phyloP scores from a whole-genome alignment of 208 protist species.

The Trypanosoma scelopori region DNA sequence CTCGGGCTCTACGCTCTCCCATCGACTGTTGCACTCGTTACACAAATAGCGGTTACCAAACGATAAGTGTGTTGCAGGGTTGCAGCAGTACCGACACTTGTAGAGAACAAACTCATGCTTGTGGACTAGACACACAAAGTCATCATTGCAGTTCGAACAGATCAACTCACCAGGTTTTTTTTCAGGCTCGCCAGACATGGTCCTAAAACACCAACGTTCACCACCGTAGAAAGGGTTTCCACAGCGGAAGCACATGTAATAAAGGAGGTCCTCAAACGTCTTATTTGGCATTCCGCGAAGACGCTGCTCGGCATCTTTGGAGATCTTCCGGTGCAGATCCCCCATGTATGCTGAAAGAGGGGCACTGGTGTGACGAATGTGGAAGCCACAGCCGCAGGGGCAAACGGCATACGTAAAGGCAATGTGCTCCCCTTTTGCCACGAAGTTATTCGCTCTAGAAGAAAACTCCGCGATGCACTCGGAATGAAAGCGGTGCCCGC shows the following conservation, averaged over 20 bases:
- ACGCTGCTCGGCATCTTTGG: slow-evolving; percentile 23
- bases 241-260: slow-evolving; percentile 76
- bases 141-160: slow-evolving; percentile 66
- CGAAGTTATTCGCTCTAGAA: slow-evolving; percentile 60
- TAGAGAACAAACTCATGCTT: slow-evolving; percentile 57
- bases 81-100: slow-evolving; percentile 90
- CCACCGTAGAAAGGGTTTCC: slow-evolving; percentile 73
- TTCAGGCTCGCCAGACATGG: slow-evolving; percentile 54
- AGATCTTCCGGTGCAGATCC: slow-evolving; percentile 37
- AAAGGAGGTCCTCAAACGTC: slow-evolving; percentile 69
- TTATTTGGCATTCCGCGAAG: slow-evolving; percentile 38
- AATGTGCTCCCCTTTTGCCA: slow-evolving; percentile 68
- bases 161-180: slow-evolving; percentile 62
- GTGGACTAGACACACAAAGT: slow-evolving; percentile 50
- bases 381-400: slow-evolving; percentile 71
- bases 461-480: slow-evolving; percentile 80
- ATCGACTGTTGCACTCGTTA: slow-evolving; percentile 64
- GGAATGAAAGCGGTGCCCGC: slow-evolving; percentile 81
- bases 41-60: slow-evolving; percentile 86
- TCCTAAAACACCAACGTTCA: slow-evolving; percentile 71
- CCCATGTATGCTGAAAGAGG: slow-evolving; percentile 46
- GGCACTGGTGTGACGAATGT: slow-evolving; percentile 64
- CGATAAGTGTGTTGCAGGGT: slow-evolving; percentile 78
- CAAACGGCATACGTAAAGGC: slow-evolving; percentile 86
- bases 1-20: slow-evolving; percentile 61